Conservation (phyloP, 139 green algal species). For the Choricystis sp. region DNA sequence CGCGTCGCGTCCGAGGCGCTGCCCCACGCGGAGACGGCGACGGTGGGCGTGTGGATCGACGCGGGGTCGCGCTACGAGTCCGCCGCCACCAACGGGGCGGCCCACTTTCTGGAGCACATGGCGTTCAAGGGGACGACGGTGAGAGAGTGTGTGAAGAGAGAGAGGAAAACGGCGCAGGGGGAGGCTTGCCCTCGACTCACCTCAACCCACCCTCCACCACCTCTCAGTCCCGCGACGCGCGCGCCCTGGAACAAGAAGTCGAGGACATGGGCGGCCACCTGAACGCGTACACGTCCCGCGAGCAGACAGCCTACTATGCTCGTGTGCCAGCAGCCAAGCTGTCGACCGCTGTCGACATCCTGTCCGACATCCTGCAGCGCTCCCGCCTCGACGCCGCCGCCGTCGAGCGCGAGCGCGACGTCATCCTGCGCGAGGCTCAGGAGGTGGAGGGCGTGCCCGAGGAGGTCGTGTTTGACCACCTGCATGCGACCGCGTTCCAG, state of each 20-base stretch:
- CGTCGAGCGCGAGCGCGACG: conserved; percentile 79
- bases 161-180: neutral
- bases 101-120: conserved; percentile 99
- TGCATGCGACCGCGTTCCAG: conserved; percentile 98
- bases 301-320: conserved; percentile 92
- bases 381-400: conserved; percentile 66
- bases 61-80: conserved; percentile 87
- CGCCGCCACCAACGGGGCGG: conserved; percentile 79
- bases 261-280: conserved; percentile 97
- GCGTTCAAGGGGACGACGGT: conserved; percentile 96
- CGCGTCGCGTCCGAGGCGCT: conserved; percentile 78
- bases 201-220: neutral
- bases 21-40: conserved; percentile 73
- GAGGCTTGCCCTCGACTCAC: neutral
- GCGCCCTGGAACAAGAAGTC: conserved; percentile 87
- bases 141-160: neutral
- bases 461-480: conserved; percentile 94
- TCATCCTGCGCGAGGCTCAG: conserved; percentile 97
- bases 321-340: conserved; percentile 61
- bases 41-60: conserved; percentile 96
- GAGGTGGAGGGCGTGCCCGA: conserved; percentile 65
- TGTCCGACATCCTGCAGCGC: conserved; percentile 94
- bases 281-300: conserved; percentile 94
- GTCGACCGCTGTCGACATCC: conserved; percentile 75
- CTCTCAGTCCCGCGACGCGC: conserved; percentile 49